Evolutionary conservation across 164 flowering plant genomes (phyloP).

Genomic region (Houttuynia cordata): DNA sequence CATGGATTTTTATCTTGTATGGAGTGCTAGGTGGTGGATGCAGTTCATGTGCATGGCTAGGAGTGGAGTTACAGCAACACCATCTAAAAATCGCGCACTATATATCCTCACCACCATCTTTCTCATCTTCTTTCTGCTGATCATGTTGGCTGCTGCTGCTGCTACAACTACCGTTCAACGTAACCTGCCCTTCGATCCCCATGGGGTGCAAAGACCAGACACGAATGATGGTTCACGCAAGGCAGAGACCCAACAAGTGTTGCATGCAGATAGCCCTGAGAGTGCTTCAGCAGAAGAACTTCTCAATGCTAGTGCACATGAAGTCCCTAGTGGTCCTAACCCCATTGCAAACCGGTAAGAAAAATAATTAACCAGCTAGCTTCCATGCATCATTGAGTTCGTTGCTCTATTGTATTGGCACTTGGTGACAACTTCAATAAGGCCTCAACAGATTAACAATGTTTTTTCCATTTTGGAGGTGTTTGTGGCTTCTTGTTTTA

Average conservation of each 20-base stretch:
- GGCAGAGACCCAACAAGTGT: background rate
- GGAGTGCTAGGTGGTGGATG: constrained; percentile 55
- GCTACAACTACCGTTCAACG: background rate
- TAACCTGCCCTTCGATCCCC: background rate
- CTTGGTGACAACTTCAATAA: background rate
- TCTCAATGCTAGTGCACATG: constrained; percentile 50
- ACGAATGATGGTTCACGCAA: background rate
- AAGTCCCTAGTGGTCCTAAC: constrained; percentile 85
- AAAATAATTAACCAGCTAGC: background rate
- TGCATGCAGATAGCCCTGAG: background rate
- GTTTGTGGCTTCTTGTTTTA: background rate
- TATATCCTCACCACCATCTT: background rate
- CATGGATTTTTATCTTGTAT: constrained; percentile 68
- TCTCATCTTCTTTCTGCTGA: constrained; percentile 6
- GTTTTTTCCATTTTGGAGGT: background rate
- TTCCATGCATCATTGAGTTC: background rate
- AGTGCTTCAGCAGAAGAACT: background rate
- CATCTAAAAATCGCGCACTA: background rate
- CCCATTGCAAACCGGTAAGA: constrained; percentile 42
- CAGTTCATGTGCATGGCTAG: constrained; percentile 54
- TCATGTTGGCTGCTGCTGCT: background rate
- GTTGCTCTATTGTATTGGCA: background rate
- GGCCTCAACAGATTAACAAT: too few species aligned
- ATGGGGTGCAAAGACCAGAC: constrained; percentile 1
- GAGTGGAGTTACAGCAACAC: background rate